Percentiles rank a stretch among this genome's conserved stretches.
These are phyloP conservation scores for Globisporangium apiculatum DNA, from an alignment of 352 stramenopile species.

Conservation along the genomic window DNA sequence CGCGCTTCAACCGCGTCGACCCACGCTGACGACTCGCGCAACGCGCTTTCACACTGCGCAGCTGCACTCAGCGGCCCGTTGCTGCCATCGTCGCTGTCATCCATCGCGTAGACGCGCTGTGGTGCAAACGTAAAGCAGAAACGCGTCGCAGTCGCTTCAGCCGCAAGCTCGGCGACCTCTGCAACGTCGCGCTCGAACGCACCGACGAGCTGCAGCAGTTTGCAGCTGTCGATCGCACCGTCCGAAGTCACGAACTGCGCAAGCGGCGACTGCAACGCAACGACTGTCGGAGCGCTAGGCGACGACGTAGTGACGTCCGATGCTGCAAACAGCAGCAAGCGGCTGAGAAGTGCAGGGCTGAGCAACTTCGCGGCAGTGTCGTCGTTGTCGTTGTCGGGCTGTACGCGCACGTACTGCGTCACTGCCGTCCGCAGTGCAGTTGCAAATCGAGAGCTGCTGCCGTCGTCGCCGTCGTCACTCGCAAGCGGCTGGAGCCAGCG, in stretches of 20 bases:
- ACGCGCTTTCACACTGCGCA: slow-evolving; percentile 16
- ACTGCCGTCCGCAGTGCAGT: slow-evolving; percentile 13
- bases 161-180: slow-evolving; percentile 3
- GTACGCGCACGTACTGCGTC: slow-evolving; percentile 12
- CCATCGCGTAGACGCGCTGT: slow-evolving; percentile 2
- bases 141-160: neutral
- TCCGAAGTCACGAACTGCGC: neutral
- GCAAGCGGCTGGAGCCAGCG: slow-evolving; percentile 18
- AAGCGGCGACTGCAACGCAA: slow-evolving; percentile 4
- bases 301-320: slow-evolving; percentile 15
- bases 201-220: slow-evolving; percentile 30
- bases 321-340: slow-evolving; percentile 36
- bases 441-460: no score
- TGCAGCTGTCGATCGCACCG: slow-evolving; percentile 9
- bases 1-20: neutral
- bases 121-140: slow-evolving; percentile 9
- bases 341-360: slow-evolving; percentile 27
- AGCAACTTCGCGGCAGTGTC: slow-evolving; percentile 3
- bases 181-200: slow-evolving; percentile 33
- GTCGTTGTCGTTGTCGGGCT: neutral
- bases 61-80: slow-evolving; percentile 12
- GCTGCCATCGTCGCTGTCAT: neutral
- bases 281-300: neutral
- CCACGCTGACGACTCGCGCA: slow-evolving; percentile 6
- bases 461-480: neutral